Base-by-base conservation (phyloP, 2,329 filamentous ascomycete species). In the Chaetomiaceae sp. region DNA sequence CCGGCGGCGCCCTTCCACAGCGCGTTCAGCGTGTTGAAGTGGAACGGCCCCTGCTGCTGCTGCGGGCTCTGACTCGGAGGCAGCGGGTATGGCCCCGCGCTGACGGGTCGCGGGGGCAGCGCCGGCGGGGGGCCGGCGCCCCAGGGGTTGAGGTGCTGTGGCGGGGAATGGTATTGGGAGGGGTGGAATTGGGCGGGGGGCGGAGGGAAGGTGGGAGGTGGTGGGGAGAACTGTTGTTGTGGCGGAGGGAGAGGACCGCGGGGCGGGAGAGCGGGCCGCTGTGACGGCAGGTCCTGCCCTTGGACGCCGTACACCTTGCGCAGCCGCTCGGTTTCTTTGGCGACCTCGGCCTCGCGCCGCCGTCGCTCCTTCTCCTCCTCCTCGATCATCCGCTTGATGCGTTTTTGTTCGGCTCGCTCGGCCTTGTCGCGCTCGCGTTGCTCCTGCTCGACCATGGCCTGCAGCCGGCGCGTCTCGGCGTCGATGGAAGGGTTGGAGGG, bases 311-410 rank as follows among this genome's bases (percentile, higher is more conserved):
- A 90, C 56, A 83, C 65, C 55, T 72, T 78, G 18, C 79, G 72
- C 29, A 98, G 70, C 1, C 89, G 76, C 62, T 93, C 88, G 1
- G 93, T 97, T 68, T 98, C 91, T 51, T 75, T 76, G 17, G 90
- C 83, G 1, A 90, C 68, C 55, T 78, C 77, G 9, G 73, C 76
- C 26, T 83, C 75, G 48, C 72, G 70, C 26, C 65, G 66, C 20
- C 67, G 74, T 0, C 70, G 73, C 56, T 85, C 81, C 46, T 73
- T 75, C 20, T 84, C 79, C 59, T 89, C 84, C 35, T 74, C 70
- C 39, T 83, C 76, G 4, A 86, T 71, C 74, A 85, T 83, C 57
- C 74, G 75, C 58, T 81, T 76, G 44, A 85, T 78, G 33, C 79
- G 72, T 49, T 70, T 69, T 49, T 78, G 70, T 55, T 79, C 78